Conservation (phyloP, 352 stramenopile species). For the Globisporangium rhizosaccharum region DNA sequence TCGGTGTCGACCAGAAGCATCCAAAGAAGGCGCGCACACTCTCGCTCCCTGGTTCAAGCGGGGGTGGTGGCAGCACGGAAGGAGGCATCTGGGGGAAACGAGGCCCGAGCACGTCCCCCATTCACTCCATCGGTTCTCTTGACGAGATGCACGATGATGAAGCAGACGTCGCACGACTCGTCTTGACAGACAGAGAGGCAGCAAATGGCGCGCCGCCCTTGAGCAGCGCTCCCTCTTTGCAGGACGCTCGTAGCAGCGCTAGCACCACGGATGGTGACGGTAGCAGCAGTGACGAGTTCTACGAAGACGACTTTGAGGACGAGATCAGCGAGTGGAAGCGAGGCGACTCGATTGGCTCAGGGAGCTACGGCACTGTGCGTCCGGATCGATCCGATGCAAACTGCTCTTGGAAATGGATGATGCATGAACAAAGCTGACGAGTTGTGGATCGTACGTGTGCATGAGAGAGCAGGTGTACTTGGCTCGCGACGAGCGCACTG, state of each 20-base stretch:
- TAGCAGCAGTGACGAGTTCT: conserved; percentile 17
- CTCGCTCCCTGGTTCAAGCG: conserved; percentile 10
- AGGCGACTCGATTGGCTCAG: conserved; percentile 48
- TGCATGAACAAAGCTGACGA: neutral
- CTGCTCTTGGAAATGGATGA: neutral
- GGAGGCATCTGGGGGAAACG: conserved; percentile 2
- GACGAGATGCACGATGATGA: conserved; percentile 9
- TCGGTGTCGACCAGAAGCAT: neutral
- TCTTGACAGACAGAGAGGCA: too few relatives aligned
- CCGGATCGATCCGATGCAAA: neutral
- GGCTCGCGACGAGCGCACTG: conserved; percentile 87
- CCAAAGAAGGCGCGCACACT: conserved; percentile 8
- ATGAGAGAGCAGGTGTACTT: conserved; percentile 65
- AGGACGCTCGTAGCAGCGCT: neutral
- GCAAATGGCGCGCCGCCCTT: neutral
- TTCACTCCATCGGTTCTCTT: conserved; percentile 4
- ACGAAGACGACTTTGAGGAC: conserved; percentile 39
- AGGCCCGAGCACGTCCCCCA: neutral
- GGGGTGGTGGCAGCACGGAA: conserved; percentile 1
- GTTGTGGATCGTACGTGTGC: neutral
- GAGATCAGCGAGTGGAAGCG: conserved; percentile 56
- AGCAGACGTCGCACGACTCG: neutral
- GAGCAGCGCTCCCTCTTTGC: neutral
- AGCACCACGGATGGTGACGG: neutral
- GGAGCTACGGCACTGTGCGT: conserved; percentile 57